Evolutionary conservation across 768 basidiomycete genomes (phyloP).

Genomic region (Tricholomella constricta): DNA sequence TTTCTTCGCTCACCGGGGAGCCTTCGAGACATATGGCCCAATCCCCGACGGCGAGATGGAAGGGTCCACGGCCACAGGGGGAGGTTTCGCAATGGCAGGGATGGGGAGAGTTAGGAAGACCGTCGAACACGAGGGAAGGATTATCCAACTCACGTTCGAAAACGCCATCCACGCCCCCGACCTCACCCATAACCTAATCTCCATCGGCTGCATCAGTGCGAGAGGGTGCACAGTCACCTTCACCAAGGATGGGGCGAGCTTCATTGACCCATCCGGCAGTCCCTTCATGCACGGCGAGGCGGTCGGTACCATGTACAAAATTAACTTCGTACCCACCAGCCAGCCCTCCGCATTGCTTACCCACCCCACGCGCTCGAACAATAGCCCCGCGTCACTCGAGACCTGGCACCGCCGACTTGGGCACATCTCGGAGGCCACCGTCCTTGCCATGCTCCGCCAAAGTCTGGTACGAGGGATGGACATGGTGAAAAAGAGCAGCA

Average conservation of each 20-base stretch:
- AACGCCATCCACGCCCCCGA: not conserved
- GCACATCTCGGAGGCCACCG: too few species aligned
- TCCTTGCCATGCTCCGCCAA: too few species aligned
- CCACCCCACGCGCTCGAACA: not conserved
- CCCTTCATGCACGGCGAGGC: not conserved
- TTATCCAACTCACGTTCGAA: not conserved
- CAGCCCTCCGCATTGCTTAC: not conserved
- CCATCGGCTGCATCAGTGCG: not conserved
- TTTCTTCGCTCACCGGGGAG: not conserved
- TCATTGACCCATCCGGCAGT: not conserved
- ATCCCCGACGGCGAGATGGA: not conserved
- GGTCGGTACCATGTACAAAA: not conserved
- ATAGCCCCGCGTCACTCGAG: not conserved
- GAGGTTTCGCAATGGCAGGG: not conserved
- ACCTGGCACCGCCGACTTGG: not conserved
- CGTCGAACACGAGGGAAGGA: not conserved
- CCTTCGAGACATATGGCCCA: not conserved
- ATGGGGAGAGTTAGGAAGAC: not conserved
- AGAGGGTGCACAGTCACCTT: not conserved
- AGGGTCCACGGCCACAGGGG: not conserved
- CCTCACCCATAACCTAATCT: conserved; percentile 2
- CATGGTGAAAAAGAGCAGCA: not conserved
- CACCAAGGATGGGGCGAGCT: not conserved
- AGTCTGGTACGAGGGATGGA: not conserved
- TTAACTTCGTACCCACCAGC: not conserved